Evolutionary conservation across 2,329 filamentous ascomycete genomes (phyloP), one percentile per base, ranked within the genome.

Genomic region (Mycosphaerella sp.): DNA sequence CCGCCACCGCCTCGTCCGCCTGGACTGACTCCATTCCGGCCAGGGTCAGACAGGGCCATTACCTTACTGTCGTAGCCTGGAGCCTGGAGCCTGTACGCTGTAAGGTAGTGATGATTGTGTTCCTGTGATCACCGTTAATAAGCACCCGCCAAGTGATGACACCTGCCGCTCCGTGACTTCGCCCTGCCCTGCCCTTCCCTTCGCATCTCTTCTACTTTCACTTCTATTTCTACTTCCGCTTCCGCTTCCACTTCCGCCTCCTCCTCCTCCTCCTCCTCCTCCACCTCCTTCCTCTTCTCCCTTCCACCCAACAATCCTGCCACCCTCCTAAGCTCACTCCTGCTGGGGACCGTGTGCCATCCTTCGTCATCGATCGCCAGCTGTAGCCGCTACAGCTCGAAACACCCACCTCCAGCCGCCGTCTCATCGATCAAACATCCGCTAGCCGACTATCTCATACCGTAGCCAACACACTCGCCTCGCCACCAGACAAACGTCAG

Each of bases 121-220:
- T 42, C 40, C 40, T 42, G 40, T 42, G 17, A 42, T 27, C 40
- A 34, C 7, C 21, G 42, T 44, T 27, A 36, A 44, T 44, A 44
- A 44, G 42, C 42, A 35, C 30, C 21, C 21, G 21, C 21, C 21
- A 25, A 25, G n/a, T 36, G n/a, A 32, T 18, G 25, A 37, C 34
- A 18, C 36, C 16, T 4, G 36, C 6, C 42, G 13, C 41, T 43
- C 18, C 25, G 18, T n/a, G 7, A 25, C 21, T 25, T 25, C 21
- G 21, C 21, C 21, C n/a, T n/a, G n/a, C n/a, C n/a, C n/a, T n/a
- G n/a, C n/a, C n/a, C n/a, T n/a, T n/a, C n/a, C n/a, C 21, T 25
- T 21, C 16, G 14, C 21, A 42, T 42, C 41, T 14, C 32, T 35
- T 14, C 32, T 9, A 35, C 32, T 35, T 35, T 6, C 32, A 13